A percentile compares a stretch with the other conserved stretches of the same genome.
Conservation (phyloP, 495 filamentous ascomycete genomes). For the Penicillium waksmanii region DNA sequence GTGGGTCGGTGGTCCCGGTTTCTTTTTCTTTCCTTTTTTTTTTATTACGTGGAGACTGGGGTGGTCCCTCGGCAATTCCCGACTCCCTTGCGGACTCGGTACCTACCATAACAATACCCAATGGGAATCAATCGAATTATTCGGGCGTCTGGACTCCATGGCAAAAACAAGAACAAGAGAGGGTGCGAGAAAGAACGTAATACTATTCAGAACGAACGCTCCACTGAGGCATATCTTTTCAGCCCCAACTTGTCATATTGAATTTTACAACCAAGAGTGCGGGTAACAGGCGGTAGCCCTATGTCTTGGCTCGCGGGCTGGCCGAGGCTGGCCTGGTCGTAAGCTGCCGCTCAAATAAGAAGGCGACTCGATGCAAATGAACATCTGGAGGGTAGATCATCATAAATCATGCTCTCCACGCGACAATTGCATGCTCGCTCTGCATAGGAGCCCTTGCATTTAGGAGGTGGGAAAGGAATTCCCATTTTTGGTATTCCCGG, state of each 20-base stretch:
- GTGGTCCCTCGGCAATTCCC: conserved; percentile 7
- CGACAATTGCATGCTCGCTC: not conserved
- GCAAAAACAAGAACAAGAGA: not conserved
- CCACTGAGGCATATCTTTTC: conserved; percentile 3
- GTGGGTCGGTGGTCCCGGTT: not conserved
- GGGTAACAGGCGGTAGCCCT: not conserved
- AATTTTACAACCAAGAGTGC: not conserved
- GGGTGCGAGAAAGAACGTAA: not conserved
- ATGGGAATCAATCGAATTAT: not conserved
- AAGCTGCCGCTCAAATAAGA: not conserved
- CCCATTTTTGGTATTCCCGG: not conserved
- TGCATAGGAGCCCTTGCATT: not conserved
- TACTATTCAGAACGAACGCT: not conserved
- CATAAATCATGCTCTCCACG: not conserved
- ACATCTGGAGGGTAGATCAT: not conserved
- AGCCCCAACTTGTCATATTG: not conserved
- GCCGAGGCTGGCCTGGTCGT: not conserved
- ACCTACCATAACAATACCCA: conserved; percentile 3
- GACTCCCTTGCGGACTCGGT: conserved; percentile 3
- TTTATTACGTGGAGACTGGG: conserved; percentile 3
- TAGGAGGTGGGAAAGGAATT: not conserved
- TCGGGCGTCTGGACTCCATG: not conserved
- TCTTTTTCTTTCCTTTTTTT: not conserved
- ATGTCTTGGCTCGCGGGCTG: conserved; percentile 1
- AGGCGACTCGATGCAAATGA: not conserved